Evolutionary conservation across 345 rosid genomes (phyloP), one percentile per base, ranked within the genome.

Genomic region (Lepidium africanum): DNA sequence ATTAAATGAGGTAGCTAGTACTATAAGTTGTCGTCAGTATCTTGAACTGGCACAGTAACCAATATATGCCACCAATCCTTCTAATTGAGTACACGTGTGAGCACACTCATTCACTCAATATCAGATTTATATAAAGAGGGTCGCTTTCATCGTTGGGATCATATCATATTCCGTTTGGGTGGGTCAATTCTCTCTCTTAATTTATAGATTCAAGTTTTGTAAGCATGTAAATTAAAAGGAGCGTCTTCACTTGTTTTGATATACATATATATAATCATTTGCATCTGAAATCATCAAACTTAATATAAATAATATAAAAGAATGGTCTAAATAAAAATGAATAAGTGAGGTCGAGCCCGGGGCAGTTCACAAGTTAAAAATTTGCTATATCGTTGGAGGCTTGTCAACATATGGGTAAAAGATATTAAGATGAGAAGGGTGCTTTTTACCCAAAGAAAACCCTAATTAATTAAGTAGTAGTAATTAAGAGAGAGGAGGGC

Each of bases 41-140:
- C 63, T 70, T 52, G 43, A 53, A 62, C 60, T 13, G 56, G 75
- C 75, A 45, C 75, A 54, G 15, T 53, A 56, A 36, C 63, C 69
- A 27, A 27, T 4, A 27, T 25, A 71, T 63, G 55, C 53, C 55
- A 71, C 64, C 48, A 63, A 36, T 37, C 42, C 21, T 50, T 37
- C 19, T 42, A 32, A 47, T 21, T 21, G 27, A 5, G 32, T 27
- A 35, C 72, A 66, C 61, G 72, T 73, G 53, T 73, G 59, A 27
- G 32, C 32, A 27, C 32, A 27, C 32, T 25, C 43, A 36, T 25
- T 25, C 33, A 64, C 14, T 72, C 59, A 59, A 9, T 64, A 43
- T 71, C 58, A 71, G 64, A 71, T 62, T 48, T 72, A 49, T 21
- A 25, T 17, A 63, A 54, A 4, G 16, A 71, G 21, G 58, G 14